Base-by-base conservation (phyloP, 148 eudicot species). In the Heliamphora exappendiculata region DNA sequence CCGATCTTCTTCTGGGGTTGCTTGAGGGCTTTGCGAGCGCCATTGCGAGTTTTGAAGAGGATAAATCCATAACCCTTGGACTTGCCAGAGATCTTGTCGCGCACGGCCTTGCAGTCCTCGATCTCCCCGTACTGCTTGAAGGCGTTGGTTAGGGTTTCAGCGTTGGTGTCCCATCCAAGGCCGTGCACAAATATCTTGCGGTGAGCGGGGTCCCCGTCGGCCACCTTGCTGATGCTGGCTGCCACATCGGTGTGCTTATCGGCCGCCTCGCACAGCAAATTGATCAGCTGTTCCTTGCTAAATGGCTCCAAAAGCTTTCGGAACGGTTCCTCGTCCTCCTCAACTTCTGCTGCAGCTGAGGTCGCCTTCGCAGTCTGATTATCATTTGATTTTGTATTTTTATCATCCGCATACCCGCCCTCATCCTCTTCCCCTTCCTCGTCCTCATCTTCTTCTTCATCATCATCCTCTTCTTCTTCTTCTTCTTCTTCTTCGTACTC, bases 101-200 rank as follows among this genome's bases (percentile, higher is more conserved):
- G 28, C 0, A 95, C 97, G 0, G 88, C 94, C 64, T 91, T 95
- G 65, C 97, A 95, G 65, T 95, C 99, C 78, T 95, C 97, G 44
- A 95, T 91, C 58, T 86, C 93, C 0, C 99, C 99, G 68, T 85
- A 93, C 77, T 87, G 79, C 0, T 69, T 58, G 31, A 91, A 95
- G 16, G 78, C 89, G 0, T 37, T 29, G 1, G 85, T 75, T 0
- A 95, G 82, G 2, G 90, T 86, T 13, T 95, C 98, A 0, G 91
- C 77, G 3, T 85, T 95, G 4, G 97, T 85, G 45, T 95, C 99
- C 98, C 98, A 93, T 0, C 94, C 98, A 0, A 95, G 84, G 4
- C 99, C 99, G 50, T 95, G 99, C 0, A 95, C 91, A 44, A 95
- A 95, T 28, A 95, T 93, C 80, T 95, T 95, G 12, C 99, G 80